phyloP scores from a whole-genome alignment of 495 filamentous ascomycete species.

The Hypoxylon lienhwacheense region DNA sequence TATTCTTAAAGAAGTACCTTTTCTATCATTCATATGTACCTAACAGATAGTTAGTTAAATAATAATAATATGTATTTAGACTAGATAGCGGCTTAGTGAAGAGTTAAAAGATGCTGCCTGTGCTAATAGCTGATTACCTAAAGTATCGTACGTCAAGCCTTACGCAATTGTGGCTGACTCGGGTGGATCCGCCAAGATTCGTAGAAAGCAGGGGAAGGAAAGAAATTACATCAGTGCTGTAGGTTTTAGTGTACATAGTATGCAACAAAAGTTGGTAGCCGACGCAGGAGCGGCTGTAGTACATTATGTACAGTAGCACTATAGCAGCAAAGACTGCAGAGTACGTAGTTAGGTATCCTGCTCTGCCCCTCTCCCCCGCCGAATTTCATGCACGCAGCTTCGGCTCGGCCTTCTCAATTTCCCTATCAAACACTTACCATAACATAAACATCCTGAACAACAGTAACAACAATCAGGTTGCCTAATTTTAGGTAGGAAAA shows the following conservation, averaged over 20 bases:
- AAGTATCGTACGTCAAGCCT: constrained; percentile 30
- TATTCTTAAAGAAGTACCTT: too few relatives aligned
- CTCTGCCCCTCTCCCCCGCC: constrained; percentile 37
- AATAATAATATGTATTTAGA: too few relatives aligned
- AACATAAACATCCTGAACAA: too few relatives aligned
- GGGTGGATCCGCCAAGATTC: constrained; percentile 34
- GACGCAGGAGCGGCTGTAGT: too few relatives aligned
- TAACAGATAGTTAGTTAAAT: too few relatives aligned
- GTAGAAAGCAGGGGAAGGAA: constrained; percentile 9
- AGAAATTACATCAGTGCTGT: constrained; percentile 41
- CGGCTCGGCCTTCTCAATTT: constrained; percentile 7
- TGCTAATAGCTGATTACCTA: not conserved
- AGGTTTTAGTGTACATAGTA: too few relatives aligned
- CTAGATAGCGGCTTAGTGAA: not conserved
- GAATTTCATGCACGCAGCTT: constrained; percentile 26
- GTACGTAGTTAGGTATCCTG: too few relatives aligned
- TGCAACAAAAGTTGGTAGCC: too few relatives aligned
- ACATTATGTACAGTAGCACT: too few relatives aligned
- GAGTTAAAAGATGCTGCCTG: not conserved
- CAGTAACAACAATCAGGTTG: constrained; percentile 17
- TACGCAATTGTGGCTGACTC: constrained; percentile 46
- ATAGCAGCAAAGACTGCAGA: too few relatives aligned
- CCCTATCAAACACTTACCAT: constrained; percentile 18
- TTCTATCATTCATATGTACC: too few relatives aligned
- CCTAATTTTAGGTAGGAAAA: constrained; percentile 18